These are phyloP conservation scores for Orychophragmus violaceus DNA, from an alignment of 345 rosid species.

Conservation along the genomic window DNA sequence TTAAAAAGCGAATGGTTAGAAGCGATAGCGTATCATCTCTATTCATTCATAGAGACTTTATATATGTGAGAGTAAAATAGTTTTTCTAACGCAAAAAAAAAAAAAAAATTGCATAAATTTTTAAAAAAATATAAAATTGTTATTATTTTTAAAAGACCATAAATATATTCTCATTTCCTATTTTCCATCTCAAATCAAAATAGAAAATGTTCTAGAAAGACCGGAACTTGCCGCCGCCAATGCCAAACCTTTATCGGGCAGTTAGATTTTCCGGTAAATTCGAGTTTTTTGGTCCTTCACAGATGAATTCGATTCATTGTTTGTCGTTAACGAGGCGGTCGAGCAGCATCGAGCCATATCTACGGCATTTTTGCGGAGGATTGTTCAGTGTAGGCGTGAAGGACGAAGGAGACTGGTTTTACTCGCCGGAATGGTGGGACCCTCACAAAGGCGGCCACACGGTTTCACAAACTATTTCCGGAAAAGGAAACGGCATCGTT, in stretches of 20 bases:
- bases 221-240: slow-evolving; percentile 17
- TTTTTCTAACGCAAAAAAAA: no score
- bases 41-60: no score
- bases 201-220: no score
- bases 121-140: no score
- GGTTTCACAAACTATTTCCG: slow-evolving; percentile 47
- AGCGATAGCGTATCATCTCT: no score
- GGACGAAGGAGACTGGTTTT: slow-evolving; percentile 89
- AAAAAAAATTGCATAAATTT: no score
- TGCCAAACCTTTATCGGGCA: neutral
- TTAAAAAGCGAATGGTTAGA: no score
- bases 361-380: slow-evolving; percentile 40
- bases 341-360: slow-evolving; percentile 21
- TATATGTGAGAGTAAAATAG: no score
- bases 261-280: neutral
- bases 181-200: no score
- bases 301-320: slow-evolving; percentile 9
- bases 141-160: no score
- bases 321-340: neutral
- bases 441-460: slow-evolving; percentile 36
- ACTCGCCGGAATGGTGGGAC: slow-evolving; percentile 88
- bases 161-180: no score
- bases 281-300: neutral
- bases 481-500: slow-evolving; percentile 68
- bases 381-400: slow-evolving; percentile 14